phyloP scores from a whole-genome alignment of 1,139 yeast genomes.

The Insectozyma bohioensis region DNA sequence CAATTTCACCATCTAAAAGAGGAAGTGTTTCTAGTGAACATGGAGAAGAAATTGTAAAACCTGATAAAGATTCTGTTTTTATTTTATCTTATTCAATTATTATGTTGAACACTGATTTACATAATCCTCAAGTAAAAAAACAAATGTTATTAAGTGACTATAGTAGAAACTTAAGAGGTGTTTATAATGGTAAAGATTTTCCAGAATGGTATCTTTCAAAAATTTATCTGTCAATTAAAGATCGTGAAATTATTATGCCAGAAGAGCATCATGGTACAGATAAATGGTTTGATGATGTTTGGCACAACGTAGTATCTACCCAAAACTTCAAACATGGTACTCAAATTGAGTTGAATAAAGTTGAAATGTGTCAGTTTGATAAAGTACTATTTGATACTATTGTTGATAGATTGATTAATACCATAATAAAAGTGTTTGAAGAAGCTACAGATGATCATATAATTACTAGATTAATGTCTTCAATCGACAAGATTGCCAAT shows the following conservation, averaged over 20 bases:
- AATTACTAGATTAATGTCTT: slow-evolving; percentile 81
- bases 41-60: slow-evolving; percentile 48
- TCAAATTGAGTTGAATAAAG: slow-evolving; percentile 20
- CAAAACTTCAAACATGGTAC: slow-evolving; percentile 23
- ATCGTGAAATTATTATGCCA: slow-evolving; percentile 93
- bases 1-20: slow-evolving; percentile 6
- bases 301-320: slow-evolving; percentile 79
- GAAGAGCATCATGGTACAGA: slow-evolving; percentile 90
- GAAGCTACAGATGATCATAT: slow-evolving; percentile 91
- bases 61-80: slow-evolving; percentile 73
- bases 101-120: slow-evolving; percentile 75
- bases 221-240: slow-evolving; percentile 77
- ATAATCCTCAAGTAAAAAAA: slow-evolving; percentile 74
- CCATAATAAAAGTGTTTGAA: slow-evolving; percentile 73
- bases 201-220: slow-evolving; percentile 83
- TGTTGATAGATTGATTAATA: slow-evolving; percentile 62
- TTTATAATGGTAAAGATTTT: slow-evolving; percentile 73
- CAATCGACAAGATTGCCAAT: slow-evolving; percentile 79
- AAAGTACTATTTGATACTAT: slow-evolving; percentile 62
- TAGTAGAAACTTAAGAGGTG: slow-evolving; percentile 76
- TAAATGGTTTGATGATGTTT: slow-evolving; percentile 89
- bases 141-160: slow-evolving; percentile 90
- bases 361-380: slow-evolving; percentile 55
- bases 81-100: slow-evolving; percentile 73
- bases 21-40: slow-evolving; percentile 11